A percentile compares a stretch with the other conserved stretches of the same genome.
These are phyloP conservation scores for Auriculariales sp. DNA, from an alignment of 768 basidiomycete genomes.

Conservation along the genomic window DNA sequence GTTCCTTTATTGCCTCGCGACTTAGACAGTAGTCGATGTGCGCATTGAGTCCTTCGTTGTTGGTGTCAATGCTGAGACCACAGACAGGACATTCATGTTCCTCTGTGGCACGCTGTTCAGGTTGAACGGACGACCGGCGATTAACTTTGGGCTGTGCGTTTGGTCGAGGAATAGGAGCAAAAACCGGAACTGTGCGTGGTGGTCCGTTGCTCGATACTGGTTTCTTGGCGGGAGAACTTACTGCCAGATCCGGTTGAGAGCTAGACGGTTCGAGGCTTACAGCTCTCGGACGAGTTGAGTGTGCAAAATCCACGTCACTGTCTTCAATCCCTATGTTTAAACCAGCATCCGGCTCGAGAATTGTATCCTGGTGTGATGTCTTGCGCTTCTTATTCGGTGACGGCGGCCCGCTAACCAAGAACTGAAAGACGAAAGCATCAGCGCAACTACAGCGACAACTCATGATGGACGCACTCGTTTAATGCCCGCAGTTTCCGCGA, in stretches of 20 bases:
- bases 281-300: slow-evolving; percentile 5
- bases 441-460: background rate
- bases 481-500: slow-evolving; percentile 39
- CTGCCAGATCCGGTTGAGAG: slow-evolving; percentile 7
- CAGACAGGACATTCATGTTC: slow-evolving; percentile 54
- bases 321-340: too few relatives aligned
- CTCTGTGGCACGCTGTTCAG: slow-evolving; percentile 16
- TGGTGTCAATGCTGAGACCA: slow-evolving; percentile 37
- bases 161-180: background rate
- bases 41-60: slow-evolving; percentile 70
- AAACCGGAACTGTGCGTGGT: slow-evolving; percentile 5
- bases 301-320: slow-evolving; percentile 7
- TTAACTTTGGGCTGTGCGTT: slow-evolving; percentile 1
- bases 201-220: slow-evolving; percentile 13
- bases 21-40: slow-evolving; percentile 86
- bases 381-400: background rate
- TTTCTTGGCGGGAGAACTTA: background rate
- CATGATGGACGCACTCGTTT: slow-evolving; percentile 38
- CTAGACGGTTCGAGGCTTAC: slow-evolving; percentile 1
- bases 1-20: slow-evolving; percentile 58
- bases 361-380: background rate
- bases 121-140: slow-evolving; percentile 8
- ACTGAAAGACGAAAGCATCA: slow-evolving; percentile 9
- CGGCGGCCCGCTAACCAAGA: background rate
- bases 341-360: background rate